Conservation (phyloP, 2,329 filamentous ascomycete genomes). For the Cercospora sojina region DNA sequence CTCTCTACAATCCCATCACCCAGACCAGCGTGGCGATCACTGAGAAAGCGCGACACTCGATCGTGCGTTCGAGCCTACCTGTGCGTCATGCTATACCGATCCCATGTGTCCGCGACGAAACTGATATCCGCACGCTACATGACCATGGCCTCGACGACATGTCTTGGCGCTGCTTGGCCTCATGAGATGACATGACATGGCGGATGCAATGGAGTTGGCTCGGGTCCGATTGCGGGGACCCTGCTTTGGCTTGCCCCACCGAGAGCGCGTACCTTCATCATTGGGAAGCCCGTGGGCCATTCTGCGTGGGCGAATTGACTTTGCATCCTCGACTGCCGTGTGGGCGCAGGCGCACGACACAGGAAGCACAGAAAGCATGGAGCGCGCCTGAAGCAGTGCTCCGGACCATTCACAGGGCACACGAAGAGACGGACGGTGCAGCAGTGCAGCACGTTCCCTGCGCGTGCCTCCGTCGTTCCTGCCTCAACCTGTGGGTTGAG, state of each 20-base stretch:
- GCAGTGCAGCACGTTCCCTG: not conserved
- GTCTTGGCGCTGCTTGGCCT: not conserved
- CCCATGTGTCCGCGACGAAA: not conserved
- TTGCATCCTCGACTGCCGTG: not conserved
- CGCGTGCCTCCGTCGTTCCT: not conserved
- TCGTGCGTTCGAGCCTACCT: not conserved
- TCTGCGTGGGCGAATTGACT: not conserved
- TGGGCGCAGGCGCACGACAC: not conserved
- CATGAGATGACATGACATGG: conserved; percentile 3
- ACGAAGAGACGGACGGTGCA: not conserved
- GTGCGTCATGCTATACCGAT: not conserved
- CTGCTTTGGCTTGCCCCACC: conserved; percentile 4
- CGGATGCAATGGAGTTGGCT: not conserved
- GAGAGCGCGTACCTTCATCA: conserved; percentile 10
- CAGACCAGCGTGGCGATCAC: not conserved
- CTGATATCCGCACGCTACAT: not conserved
- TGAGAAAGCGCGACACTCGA: not conserved
- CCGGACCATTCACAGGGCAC: not conserved
- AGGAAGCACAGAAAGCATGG: not conserved
- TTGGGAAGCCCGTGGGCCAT: not conserved
- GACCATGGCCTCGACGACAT: not conserved
- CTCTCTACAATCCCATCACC: not conserved
- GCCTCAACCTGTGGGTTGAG: conserved; percentile 19
- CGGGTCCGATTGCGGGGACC: conserved; percentile 7
- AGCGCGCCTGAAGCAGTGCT: not conserved